Percentiles rank a stretch among this genome's conserved stretches.
phyloP scores from a whole-genome alignment of 75 land plant species.

The Ceratopteris richardii region DNA sequence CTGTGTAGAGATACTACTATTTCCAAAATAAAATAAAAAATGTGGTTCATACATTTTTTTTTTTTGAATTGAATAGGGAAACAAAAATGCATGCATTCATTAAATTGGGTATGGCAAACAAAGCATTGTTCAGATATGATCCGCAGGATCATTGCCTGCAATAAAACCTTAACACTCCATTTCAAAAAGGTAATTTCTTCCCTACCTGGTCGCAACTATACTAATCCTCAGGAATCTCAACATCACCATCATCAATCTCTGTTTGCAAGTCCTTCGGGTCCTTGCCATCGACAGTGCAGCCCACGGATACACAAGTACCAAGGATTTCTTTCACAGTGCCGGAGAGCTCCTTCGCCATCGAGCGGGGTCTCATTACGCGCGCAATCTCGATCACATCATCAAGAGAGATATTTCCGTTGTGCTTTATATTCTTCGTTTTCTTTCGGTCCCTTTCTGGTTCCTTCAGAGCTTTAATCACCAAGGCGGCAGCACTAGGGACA shows the following conservation, averaged over 20 bases:
- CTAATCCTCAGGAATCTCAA: conserved; percentile 39
- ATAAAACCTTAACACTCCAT: no score
- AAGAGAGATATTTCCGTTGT: conserved; percentile 56
- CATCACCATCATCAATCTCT: conserved; percentile 65
- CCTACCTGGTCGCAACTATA: background rate
- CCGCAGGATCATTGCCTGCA: no score
- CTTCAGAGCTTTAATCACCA: conserved; percentile 67
- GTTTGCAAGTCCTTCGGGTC: conserved; percentile 33
- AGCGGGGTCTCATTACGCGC: conserved; percentile 54
- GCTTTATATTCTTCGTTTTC: conserved; percentile 77
- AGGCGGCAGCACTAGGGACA: conserved; percentile 55
- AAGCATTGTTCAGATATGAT: no score
- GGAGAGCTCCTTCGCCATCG: conserved; percentile 57
- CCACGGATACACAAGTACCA: conserved; percentile 69
- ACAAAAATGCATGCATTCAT: no score
- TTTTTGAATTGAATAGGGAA: no score
- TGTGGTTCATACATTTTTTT: no score
- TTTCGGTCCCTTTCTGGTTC: conserved; percentile 72
- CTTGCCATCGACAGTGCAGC: conserved; percentile 74
- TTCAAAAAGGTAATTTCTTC: background rate
- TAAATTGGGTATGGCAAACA: no score
- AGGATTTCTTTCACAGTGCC: conserved; percentile 75
- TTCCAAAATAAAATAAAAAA: no score
- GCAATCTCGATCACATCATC: conserved; percentile 78
- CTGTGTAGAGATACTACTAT: no score